Percentiles rank a stretch among this genome's conserved stretches.
phyloP scores from a whole-genome alignment of 2,329 filamentous ascomycete species.

The Lojkania enalia region DNA sequence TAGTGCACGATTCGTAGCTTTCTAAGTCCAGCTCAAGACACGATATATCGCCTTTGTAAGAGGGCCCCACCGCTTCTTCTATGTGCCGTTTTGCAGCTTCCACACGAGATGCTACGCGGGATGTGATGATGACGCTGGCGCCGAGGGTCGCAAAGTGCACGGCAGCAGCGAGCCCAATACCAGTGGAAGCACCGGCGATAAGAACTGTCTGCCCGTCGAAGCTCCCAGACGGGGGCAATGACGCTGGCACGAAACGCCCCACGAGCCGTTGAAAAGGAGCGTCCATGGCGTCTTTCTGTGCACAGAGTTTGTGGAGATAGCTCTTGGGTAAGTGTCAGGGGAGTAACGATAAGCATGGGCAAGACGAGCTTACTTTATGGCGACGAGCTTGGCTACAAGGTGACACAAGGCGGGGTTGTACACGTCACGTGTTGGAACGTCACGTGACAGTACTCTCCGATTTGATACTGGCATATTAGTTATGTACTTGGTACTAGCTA shows the following conservation, averaged over 20 bases:
- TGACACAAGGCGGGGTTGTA: too few species aligned
- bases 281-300: too few species aligned
- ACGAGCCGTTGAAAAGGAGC: slow-evolving; percentile 11
- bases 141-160: slow-evolving; percentile 28
- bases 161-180: slow-evolving; percentile 29
- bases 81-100: slow-evolving; percentile 13
- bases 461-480: too few species aligned
- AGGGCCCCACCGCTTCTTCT: slow-evolving; percentile 10
- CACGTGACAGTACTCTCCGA: too few species aligned
- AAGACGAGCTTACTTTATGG: too few species aligned
- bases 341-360: too few species aligned
- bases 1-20: slow-evolving; percentile 13
- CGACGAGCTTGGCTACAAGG: too few species aligned
- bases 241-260: slow-evolving; percentile 13
- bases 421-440: too few species aligned
- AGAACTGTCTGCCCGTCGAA: slow-evolving; percentile 43
- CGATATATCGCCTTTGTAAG: slow-evolving; percentile 11
- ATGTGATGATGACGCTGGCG: slow-evolving; percentile 25
- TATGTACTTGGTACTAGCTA: too few species aligned
- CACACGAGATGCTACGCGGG: slow-evolving; percentile 10
- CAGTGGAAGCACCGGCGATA: slow-evolving; percentile 41
- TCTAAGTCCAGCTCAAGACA: slow-evolving; percentile 14
- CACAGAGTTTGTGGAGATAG: too few species aligned
- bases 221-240: slow-evolving; percentile 11
- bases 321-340: too few species aligned